Evolutionary conservation across 768 basidiomycete genomes (phyloP), one percentile per base, ranked within the genome.

Genomic region (Leccinum subgranulosum): DNA sequence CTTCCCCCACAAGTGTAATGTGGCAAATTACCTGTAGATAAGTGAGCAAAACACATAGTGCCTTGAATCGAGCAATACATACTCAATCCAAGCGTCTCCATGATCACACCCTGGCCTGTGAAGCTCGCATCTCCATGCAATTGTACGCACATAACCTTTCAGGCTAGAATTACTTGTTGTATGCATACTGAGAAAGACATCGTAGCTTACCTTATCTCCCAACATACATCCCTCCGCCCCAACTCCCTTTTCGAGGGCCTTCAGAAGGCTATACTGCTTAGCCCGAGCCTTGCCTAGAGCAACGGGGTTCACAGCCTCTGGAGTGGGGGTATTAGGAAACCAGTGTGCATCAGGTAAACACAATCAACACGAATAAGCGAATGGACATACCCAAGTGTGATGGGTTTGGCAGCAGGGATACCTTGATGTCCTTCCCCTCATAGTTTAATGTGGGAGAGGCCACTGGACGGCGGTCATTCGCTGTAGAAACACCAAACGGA

Each of bases 91-190:
- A 97, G 77, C 17, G 82, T 80, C 71, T 96, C 94, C 86, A 93
- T 94, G 17, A 94, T 83, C 5, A 96, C 79, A 2, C 94, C 94
- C 69, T 96, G 94, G 0, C 94, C 94, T 0, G 88, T 82, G 67
- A 96, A 95, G 57, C 89, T 92, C 1, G 91, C 93, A 69, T 97
- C 94, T 3, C 94, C 94, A 61, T 96, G 94, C 49, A 97, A 72
- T 65, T 94, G 92, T 0, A 96, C 87, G 60, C 88, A 93, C 84
- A 96, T 87, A 3, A 87, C 94, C 64, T 79, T 82, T 69, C 85
- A 54, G 7, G 11, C 14, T 12, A 52, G 17, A 3, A 73, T 60
- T 65, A 60, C 51, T 50, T 17, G n/a, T 52, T 41, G 51, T 23
- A 46, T 3, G 28, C 12, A 8, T 17, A 23, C 21, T n/a, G 14